phyloP scores from a whole-genome alignment of 352 stramenopile genomes.

The Phytophthora constricta region DNA sequence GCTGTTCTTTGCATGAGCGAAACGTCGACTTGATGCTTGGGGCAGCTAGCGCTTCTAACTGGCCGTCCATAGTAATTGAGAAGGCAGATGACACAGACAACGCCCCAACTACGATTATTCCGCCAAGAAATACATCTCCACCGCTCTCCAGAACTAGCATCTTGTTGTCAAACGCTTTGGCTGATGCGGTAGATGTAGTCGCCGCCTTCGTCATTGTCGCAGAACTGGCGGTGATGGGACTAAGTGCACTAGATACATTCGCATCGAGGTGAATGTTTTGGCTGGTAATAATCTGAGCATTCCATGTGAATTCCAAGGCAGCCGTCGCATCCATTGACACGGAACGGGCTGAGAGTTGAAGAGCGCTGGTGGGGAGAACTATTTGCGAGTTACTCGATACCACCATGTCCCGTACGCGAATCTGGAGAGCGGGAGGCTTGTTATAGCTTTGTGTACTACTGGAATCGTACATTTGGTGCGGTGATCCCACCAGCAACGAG shows the following conservation, averaged over 20 bases:
- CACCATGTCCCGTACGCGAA: constrained; percentile 50
- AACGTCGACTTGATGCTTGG: constrained; percentile 55
- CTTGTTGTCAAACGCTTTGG: constrained; percentile 31
- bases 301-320: constrained; percentile 48
- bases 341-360: constrained; percentile 49
- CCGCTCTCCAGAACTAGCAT: constrained; percentile 60
- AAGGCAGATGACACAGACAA: constrained; percentile 58
- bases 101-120: constrained; percentile 50
- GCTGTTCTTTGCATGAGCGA: constrained; percentile 55
- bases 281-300: constrained; percentile 47
- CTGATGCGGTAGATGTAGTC: constrained; percentile 7
- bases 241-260: constrained; percentile 46
- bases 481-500: constrained; percentile 30
- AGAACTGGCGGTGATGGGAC: constrained; percentile 26
- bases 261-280: constrained; percentile 60
- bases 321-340: constrained; percentile 63
- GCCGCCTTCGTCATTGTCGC: background rate
- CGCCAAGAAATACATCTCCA: constrained; percentile 59
- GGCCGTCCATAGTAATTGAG: constrained; percentile 57
- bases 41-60: constrained; percentile 50
- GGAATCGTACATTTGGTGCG: constrained; percentile 25
- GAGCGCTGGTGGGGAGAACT: constrained; percentile 42
- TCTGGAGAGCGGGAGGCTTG: constrained; percentile 34
- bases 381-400: constrained; percentile 50
- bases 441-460: constrained; percentile 26